Evolutionary conservation across 78 protist species (phyloP).

Genomic region (Monosiga brevicollis): DNA sequence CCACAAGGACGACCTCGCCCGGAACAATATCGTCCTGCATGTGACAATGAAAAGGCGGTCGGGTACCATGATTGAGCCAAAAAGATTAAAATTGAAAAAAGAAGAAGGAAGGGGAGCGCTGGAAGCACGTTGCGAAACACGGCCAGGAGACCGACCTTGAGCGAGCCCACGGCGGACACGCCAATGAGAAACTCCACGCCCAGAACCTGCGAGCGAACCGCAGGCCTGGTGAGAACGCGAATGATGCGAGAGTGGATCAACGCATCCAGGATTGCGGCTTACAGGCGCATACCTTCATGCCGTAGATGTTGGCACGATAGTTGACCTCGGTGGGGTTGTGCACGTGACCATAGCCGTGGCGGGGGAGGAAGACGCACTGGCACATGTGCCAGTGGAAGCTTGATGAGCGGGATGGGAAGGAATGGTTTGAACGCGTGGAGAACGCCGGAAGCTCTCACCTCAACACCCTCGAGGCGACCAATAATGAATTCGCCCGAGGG

Average conservation of each 20-base stretch:
- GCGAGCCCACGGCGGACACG: neutral
- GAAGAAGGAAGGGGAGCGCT: no score
- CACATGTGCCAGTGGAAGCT: no score
- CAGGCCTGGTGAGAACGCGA: neutral
- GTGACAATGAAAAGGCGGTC: neutral
- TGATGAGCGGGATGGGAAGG: no score
- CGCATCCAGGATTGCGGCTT: neutral
- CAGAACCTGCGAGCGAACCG: neutral
- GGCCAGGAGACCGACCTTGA: neutral
- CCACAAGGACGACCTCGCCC: neutral
- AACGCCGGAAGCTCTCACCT: neutral
- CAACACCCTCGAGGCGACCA: neutral
- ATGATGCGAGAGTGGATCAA: neutral
- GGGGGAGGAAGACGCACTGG: neutral
- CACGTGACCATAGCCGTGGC: neutral
- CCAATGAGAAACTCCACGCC: neutral
- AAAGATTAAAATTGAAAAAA: no score
- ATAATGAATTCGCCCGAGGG: neutral
- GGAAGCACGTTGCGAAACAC: no score
- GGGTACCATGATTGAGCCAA: no score
- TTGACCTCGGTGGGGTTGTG: neutral
- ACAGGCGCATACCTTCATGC: neutral
- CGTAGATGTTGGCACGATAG: neutral
- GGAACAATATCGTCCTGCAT: neutral
- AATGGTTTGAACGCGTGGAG: no score